A percentile compares a stretch with the other conserved stretches of the same genome.
Conservation (phyloP, 2,329 filamentous ascomycete species). For the Canariomyces notabilis region DNA sequence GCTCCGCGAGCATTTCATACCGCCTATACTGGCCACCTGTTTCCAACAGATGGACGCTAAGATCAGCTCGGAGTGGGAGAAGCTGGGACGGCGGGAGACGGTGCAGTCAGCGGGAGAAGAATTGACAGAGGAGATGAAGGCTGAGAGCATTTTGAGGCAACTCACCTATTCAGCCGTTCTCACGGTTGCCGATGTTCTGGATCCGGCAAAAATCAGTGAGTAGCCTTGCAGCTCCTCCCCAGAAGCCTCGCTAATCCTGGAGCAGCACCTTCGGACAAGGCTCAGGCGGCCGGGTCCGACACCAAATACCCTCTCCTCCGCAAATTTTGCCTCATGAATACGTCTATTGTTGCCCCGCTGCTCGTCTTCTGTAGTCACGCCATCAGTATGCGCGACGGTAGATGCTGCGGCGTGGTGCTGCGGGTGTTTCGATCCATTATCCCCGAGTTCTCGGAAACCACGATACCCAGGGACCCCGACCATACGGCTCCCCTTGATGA, state of each 20-base stretch:
- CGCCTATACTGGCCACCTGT: conserved; percentile 73
- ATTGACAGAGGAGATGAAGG: conserved; percentile 94
- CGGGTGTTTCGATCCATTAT: conserved; percentile 83
- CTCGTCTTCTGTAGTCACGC: conserved; percentile 89
- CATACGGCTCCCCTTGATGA: conserved; percentile 29
- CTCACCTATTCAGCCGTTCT: conserved; percentile 88
- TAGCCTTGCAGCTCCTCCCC: neutral
- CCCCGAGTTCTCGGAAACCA: conserved; percentile 58
- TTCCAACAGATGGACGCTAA: conserved; percentile 86
- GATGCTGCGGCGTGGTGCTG: conserved; percentile 80
- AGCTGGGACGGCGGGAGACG: conserved; percentile 59
- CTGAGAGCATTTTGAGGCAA: conserved; percentile 89
- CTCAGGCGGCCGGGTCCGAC: conserved; percentile 28
- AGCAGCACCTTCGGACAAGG: conserved; percentile 29
- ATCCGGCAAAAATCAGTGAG: conserved; percentile 54
- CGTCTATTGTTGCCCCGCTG: conserved; percentile 76
- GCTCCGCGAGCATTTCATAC: conserved; percentile 73
- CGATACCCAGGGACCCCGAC: conserved; percentile 11
- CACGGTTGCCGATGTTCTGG: conserved; percentile 84
- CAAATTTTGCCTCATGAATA: conserved; percentile 75
- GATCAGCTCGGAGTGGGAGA: conserved; percentile 81
- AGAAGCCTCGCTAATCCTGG: conserved; percentile 1
- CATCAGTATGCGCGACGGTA: conserved; percentile 81
- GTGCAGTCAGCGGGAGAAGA: conserved; percentile 67
- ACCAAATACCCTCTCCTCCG: conserved; percentile 58